These are phyloP conservation scores for Oehlia diaphana DNA, from an alignment of 192 early-diverging fungal species.

Conservation along the genomic window DNA sequence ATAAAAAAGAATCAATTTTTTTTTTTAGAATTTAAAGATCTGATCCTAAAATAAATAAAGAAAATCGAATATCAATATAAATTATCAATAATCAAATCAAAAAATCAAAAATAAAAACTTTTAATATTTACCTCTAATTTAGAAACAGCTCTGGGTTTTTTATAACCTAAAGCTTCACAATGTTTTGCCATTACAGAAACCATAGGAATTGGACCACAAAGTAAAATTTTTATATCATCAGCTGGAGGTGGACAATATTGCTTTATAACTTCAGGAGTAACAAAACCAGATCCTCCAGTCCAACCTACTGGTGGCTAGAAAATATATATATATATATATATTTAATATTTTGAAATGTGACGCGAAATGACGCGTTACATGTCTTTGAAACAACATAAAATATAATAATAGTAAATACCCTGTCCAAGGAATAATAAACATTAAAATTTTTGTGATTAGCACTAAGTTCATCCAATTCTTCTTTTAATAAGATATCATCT, in stretches of 20 bases:
- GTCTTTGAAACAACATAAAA: not conserved
- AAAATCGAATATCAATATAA: not conserved
- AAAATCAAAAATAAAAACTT: not conserved
- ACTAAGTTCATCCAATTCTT: constrained; percentile 79
- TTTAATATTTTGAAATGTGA: not conserved
- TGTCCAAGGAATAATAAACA: constrained; percentile 84
- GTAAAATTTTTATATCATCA: constrained; percentile 79
- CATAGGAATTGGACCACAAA: constrained; percentile 94
- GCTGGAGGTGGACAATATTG: constrained; percentile 72
- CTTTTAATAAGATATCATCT: constrained; percentile 84
- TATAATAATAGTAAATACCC: constrained; percentile 26
- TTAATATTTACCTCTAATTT: constrained; percentile 51
- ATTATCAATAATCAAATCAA: not conserved
- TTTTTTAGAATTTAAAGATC: constrained; percentile 80
- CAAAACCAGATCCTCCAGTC: constrained; percentile 85
- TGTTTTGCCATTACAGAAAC: constrained; percentile 75
- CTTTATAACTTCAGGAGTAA: constrained; percentile 80
- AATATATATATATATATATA: not conserved
- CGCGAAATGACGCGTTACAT: not conserved
- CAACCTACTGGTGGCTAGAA: constrained; percentile 63
- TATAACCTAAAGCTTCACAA: constrained; percentile 76
- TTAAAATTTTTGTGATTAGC: constrained; percentile 74
- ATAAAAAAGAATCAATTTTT: not conserved
- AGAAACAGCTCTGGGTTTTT: constrained; percentile 73
- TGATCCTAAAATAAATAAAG: constrained; percentile 55